Conservation (phyloP, 306 rosid species). For the Acmispon strigosus region DNA sequence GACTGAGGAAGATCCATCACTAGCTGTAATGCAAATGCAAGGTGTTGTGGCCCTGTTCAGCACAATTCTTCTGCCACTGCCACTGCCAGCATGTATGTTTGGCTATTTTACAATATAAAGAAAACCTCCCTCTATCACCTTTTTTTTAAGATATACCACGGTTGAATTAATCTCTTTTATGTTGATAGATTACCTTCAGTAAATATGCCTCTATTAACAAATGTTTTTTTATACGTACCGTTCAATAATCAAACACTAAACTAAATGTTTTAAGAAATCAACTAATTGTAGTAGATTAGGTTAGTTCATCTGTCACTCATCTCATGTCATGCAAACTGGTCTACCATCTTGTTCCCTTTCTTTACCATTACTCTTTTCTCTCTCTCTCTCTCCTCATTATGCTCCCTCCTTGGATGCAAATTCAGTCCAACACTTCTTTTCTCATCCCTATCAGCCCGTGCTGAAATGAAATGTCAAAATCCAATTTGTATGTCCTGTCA, state of each 20-base stretch:
- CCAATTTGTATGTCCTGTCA: constrained; percentile 50
- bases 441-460: not conserved
- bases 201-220: too few relatives aligned
- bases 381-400: constrained; percentile 12
- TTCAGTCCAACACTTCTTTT: not conserved
- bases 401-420: constrained; percentile 19
- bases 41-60: not conserved
- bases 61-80: not conserved
- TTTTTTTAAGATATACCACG: too few relatives aligned
- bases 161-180: too few relatives aligned
- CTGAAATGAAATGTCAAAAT: constrained; percentile 52
- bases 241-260: too few relatives aligned
- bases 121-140: too few relatives aligned
- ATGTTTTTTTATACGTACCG: too few relatives aligned
- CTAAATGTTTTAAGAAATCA: too few relatives aligned
- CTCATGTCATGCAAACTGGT: constrained; percentile 11
- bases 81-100: constrained; percentile 14
- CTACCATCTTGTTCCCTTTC: not conserved
- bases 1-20: constrained; percentile 32
- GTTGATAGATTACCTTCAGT: too few relatives aligned
- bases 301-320: not conserved
- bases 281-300: too few relatives aligned
- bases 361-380: not conserved
- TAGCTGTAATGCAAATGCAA: not conserved
- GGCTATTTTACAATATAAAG: constrained; percentile 1